Evolutionary conservation across 2,329 filamentous ascomycete species (phyloP), one percentile per base, ranked within the genome.

Genomic region (Botrytis medusae): DNA sequence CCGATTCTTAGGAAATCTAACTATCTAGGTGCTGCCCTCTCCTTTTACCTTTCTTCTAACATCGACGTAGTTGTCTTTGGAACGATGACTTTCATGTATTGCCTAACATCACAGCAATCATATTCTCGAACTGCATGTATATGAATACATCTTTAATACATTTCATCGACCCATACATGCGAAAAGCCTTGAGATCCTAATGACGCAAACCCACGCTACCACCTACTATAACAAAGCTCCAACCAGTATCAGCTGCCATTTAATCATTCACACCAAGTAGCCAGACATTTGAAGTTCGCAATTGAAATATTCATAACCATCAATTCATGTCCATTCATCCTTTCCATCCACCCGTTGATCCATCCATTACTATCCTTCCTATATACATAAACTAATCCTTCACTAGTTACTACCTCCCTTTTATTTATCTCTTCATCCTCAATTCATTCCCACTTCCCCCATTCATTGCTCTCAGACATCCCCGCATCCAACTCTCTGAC

Each of bases 281-380:
- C 7, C 48, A 40, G 32, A 29, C 4, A n/a, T 54, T 22, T 16
- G 2, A 18, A 54, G 25, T 68, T 29, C 34, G 25, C 37, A 42
- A 37, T 29, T 40, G 48, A 42, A 68, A 68, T 68, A 42, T 42
- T 68, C 64, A 32, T 68, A 68, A 29, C 64, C 48, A 54, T 68
- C 64, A 57, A 54, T 68, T 42, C 48, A 42, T 68, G 34, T 54
- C 32, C 25, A 22, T 67, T 44, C 63, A 37, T 65, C 46, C 32
- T 16, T 51, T 14, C 63, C 20, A 67, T 57, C 48, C 48, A 32
- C 40, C 48, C 48, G 22, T 68, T 32, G 25, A 16, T 61, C n/a
- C 59, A 29, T 68, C 65, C 65, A 68, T 68, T 57, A 68, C 25
- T 42, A 68, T 68, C 48, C 65, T 57, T 57, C 34, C n/a, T 68